phyloP scores from a whole-genome alignment of 169 alveolate species.

The Plasmodium knowlesi region DNA sequence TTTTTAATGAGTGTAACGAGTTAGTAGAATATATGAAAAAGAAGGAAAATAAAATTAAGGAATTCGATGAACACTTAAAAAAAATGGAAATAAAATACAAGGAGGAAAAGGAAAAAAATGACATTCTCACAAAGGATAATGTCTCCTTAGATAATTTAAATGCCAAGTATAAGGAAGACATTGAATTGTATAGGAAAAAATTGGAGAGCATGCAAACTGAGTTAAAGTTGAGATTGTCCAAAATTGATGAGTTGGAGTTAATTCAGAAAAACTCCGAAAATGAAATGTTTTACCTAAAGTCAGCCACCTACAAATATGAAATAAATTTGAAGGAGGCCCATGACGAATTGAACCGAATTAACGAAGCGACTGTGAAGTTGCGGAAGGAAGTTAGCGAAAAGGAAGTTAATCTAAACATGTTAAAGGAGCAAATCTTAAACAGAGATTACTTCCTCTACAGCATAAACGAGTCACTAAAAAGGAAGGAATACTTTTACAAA shows the following conservation, averaged over 20 bases:
- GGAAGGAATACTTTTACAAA: conserved; percentile 68
- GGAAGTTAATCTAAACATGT: not conserved
- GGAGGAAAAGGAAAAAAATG: conserved; percentile 75
- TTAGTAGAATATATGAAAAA: conserved; percentile 73
- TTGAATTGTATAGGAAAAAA: conserved; percentile 66
- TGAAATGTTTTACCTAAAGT: conserved; percentile 68
- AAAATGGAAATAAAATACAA: conserved; percentile 75
- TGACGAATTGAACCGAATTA: conserved; percentile 61
- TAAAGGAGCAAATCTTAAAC: conserved; percentile 58
- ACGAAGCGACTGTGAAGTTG: conserved; percentile 5
- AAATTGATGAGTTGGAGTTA: conserved; percentile 70
- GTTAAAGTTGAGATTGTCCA: conserved; percentile 50
- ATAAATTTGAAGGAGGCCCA: conserved; percentile 70
- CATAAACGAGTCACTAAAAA: conserved; percentile 43
- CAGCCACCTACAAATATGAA: conserved; percentile 72
- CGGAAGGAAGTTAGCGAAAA: conserved; percentile 25
- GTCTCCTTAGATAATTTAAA: conserved; percentile 51
- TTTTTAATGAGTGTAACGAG: conserved; percentile 75
- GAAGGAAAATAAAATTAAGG: conserved; percentile 72
- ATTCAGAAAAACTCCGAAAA: conserved; percentile 70
- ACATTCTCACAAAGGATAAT: conserved; percentile 70
- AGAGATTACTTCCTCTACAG: conserved; percentile 62
- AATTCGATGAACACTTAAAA: conserved; percentile 70
- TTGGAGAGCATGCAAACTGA: conserved; percentile 65
- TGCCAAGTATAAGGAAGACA: conserved; percentile 69